phyloP scores from a whole-genome alignment of 192 early-diverging fungal genomes.

The Coemansia erecta region DNA sequence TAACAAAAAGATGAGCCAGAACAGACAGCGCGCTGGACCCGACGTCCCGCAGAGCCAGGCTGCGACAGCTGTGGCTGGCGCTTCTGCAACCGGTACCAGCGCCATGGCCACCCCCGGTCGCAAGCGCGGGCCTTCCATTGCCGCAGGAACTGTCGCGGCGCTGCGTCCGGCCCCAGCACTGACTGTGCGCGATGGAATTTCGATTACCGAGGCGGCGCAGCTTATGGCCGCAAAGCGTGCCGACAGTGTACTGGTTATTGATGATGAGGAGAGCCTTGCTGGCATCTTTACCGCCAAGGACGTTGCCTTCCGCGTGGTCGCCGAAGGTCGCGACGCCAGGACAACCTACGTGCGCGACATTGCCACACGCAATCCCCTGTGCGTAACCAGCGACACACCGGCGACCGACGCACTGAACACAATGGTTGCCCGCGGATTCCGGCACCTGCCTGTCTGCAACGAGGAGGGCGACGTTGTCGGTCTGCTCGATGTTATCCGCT shows the following conservation, averaged over 20 bases:
- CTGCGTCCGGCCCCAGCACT: constrained; percentile 82
- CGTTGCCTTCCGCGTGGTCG: constrained; percentile 92
- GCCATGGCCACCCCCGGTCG: constrained; percentile 23
- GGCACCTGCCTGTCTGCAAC: constrained; percentile 83
- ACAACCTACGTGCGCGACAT: constrained; percentile 77
- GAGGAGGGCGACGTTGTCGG: constrained; percentile 85
- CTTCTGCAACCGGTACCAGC: constrained; percentile 1
- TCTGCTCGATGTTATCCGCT: constrained; percentile 81
- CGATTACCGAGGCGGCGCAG: constrained; percentile 81
- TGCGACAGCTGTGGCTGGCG: neutral
- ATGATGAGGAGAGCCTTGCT: constrained; percentile 83
- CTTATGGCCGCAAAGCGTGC: constrained; percentile 96
- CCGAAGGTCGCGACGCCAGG: constrained; percentile 63
- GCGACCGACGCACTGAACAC: constrained; percentile 80
- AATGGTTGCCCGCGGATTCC: constrained; percentile 80
- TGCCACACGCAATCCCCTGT: constrained; percentile 90
- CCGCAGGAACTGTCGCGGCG: constrained; percentile 83
- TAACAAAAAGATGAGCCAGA: constrained; percentile 60
- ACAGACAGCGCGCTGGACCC: constrained; percentile 22
- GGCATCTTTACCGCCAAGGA: constrained; percentile 99
- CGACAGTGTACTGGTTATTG: constrained; percentile 94
- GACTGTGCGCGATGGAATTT: constrained; percentile 74
- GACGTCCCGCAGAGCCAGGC: constrained; percentile 18
- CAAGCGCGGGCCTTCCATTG: constrained; percentile 25
- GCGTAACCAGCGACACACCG: constrained; percentile 76